Percentiles rank a stretch among this genome's conserved stretches.
Conservation (phyloP, 306 rosid genomes). For the Glycyrrhiza uralensis region DNA sequence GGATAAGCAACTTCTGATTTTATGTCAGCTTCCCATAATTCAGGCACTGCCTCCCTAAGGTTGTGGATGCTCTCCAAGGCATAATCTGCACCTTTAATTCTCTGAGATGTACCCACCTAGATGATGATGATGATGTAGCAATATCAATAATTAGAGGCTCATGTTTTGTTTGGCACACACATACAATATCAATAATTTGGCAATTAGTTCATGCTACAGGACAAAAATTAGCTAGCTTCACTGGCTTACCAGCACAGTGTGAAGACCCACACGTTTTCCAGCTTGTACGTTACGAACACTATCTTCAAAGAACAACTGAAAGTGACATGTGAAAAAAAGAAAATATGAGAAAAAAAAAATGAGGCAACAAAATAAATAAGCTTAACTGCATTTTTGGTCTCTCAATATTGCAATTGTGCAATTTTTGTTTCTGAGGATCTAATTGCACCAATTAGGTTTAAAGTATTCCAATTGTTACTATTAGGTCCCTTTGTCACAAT, state of each 20-base stretch:
- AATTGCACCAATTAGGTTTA: too few species aligned
- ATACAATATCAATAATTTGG: neutral
- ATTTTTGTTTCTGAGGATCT: too few species aligned
- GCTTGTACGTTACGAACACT: constrained; percentile 90
- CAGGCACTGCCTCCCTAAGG: constrained; percentile 84
- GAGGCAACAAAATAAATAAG: neutral
- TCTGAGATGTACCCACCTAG: constrained; percentile 83
- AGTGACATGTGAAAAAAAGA: neutral
- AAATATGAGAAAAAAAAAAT: neutral
- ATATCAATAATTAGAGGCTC: constrained; percentile 15
- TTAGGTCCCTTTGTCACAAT: too few species aligned
- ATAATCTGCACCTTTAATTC: constrained; percentile 89
- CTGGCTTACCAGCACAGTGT: constrained; percentile 78
- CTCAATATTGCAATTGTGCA: too few species aligned
- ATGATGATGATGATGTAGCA: neutral
- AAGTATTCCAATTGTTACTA: too few species aligned
- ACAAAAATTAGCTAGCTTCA: constrained; percentile 21
- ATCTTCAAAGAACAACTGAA: constrained; percentile 92
- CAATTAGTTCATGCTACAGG: neutral
- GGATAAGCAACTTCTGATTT: constrained; percentile 72
- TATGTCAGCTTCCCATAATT: constrained; percentile 71
- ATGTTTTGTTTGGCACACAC: neutral
- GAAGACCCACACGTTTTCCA: constrained; percentile 80
- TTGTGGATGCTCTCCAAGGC: constrained; percentile 95
- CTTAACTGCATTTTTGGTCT: too few species aligned